These are phyloP conservation scores for Beauveria medogensis DNA, from an alignment of 2,329 filamentous ascomycete species.

Conservation along the genomic window DNA sequence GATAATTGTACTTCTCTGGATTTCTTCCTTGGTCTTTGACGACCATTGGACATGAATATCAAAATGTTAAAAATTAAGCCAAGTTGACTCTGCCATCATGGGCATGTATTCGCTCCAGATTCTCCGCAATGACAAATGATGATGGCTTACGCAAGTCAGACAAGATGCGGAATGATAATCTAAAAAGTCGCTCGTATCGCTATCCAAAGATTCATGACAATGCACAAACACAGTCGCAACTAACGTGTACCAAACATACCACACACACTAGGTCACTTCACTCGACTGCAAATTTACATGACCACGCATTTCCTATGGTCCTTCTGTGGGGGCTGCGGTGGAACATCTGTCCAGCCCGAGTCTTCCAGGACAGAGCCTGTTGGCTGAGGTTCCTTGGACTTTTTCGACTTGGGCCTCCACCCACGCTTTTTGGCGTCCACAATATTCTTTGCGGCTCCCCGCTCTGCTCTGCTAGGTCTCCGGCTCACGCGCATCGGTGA, in stretches of 20 bases:
- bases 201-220: constrained; percentile 1
- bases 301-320: constrained; percentile 42
- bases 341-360: constrained; percentile 46
- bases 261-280: neutral
- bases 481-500: constrained; percentile 36
- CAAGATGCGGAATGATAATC: neutral
- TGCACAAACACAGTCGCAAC: neutral
- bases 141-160: neutral
- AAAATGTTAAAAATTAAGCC: neutral
- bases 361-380: constrained; percentile 19
- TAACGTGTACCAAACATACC: neutral
- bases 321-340: constrained; percentile 22
- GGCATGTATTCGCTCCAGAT: neutral
- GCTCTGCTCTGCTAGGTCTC: constrained; percentile 47
- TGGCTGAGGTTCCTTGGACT: constrained; percentile 25
- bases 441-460: constrained; percentile 55
- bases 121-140: neutral
- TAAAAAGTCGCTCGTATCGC: constrained; percentile 5
- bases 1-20: neutral
- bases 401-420: constrained; percentile 39
- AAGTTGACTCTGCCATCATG: neutral
- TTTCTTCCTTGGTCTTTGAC: too few relatives aligned
- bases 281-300: constrained; percentile 32
- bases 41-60: too few relatives aligned
- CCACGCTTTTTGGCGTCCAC: constrained; percentile 51